Conservation (phyloP, 2,329 filamentous ascomycete genomes). For the Teratosphaeria nubilosa region DNA sequence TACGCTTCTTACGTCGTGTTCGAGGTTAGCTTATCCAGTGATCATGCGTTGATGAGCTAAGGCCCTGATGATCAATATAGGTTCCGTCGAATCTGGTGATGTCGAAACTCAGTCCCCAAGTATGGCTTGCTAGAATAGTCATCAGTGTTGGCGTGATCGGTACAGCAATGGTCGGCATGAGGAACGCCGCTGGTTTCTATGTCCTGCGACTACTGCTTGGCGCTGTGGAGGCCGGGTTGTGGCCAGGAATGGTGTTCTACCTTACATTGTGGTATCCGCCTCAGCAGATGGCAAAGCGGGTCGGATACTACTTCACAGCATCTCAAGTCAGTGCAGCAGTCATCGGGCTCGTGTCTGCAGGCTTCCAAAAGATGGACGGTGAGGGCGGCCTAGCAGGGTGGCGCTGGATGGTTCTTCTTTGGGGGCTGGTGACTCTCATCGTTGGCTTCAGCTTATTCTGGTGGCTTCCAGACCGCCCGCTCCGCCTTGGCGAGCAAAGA, state of each 20-base stretch:
- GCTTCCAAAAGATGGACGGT: background rate
- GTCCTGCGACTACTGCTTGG: background rate
- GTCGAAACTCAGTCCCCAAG: background rate
- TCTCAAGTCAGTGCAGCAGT: background rate
- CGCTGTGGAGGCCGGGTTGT: background rate
- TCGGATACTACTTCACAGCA: background rate
- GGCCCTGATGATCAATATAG: background rate
- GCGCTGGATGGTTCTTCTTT: background rate
- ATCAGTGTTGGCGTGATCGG: background rate
- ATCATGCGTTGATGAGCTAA: background rate
- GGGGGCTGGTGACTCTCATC: background rate
- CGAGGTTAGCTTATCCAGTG: conserved; percentile 43
- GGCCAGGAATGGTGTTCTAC: background rate
- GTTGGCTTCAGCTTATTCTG: background rate
- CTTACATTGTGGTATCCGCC: background rate
- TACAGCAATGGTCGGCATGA: background rate
- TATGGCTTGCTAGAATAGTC: background rate
- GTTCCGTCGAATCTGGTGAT: background rate
- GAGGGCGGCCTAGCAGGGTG: background rate
- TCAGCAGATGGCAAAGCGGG: background rate
- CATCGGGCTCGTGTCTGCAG: background rate
- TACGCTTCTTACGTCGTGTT: conserved; percentile 89
- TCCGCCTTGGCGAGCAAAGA: background rate
- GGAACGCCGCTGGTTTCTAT: background rate
- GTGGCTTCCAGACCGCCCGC: background rate